These are phyloP conservation scores for Talaromyces amestolkiae DNA, from an alignment of 2,329 filamentous ascomycete species.

Conservation along the genomic window DNA sequence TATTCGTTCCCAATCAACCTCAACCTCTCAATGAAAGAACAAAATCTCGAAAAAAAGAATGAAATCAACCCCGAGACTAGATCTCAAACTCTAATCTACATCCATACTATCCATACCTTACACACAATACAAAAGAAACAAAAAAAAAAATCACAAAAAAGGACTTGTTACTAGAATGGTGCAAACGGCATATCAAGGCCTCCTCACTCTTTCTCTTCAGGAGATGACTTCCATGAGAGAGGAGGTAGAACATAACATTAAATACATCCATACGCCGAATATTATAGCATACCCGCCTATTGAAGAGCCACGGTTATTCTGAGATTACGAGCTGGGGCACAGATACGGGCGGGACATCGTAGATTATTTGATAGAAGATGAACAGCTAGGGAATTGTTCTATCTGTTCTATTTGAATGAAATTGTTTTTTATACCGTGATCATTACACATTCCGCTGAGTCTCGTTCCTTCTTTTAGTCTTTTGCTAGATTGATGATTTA, in stretches of 20 bases:
- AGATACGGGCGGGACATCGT: constrained; percentile 65
- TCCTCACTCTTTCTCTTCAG: constrained; percentile 37
- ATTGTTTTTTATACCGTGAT: not conserved
- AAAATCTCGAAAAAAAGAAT: not conserved
- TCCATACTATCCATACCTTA: not conserved
- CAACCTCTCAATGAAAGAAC: not conserved
- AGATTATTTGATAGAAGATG: not conserved
- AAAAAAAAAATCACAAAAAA: constrained; percentile 7
- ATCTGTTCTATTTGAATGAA: not conserved
- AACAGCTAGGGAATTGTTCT: not conserved
- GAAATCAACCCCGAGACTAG: not conserved
- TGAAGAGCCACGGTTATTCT: constrained; percentile 60
- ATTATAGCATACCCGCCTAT: constrained; percentile 45
- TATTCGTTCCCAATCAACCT: not conserved
- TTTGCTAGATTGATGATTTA: constrained; percentile 40
- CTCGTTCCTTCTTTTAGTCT: not conserved
- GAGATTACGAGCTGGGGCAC: constrained; percentile 61
- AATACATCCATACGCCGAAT: constrained; percentile 38
- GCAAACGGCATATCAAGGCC: constrained; percentile 45
- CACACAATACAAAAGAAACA: constrained; percentile 1
- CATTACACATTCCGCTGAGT: constrained; percentile 5
- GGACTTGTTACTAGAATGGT: not conserved
- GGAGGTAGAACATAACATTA: constrained; percentile 40
- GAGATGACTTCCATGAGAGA: constrained; percentile 36
- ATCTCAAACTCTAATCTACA: not conserved